These are phyloP conservation scores for Tulasnella sp. DNA, from an alignment of 768 basidiomycete species.

Conservation along the genomic window DNA sequence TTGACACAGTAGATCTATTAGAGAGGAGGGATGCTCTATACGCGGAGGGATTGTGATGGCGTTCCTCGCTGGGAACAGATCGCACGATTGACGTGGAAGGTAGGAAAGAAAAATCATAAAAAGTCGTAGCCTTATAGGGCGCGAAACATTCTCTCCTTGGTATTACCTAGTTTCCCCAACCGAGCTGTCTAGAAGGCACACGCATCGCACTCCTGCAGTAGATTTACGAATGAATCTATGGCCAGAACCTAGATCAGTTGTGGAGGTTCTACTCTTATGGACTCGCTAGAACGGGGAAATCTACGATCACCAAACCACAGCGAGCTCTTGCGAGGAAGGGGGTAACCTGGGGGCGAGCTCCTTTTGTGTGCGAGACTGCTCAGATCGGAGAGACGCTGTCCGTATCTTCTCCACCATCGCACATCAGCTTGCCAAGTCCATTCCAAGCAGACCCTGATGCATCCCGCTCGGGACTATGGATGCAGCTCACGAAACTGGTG, in stretches of 20 bases:
- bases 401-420: conserved; percentile 28
- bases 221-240: neutral
- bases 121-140: too few species aligned
- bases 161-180: too few species aligned
- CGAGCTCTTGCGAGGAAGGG: conserved; percentile 19
- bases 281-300: conserved; percentile 31
- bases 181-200: neutral
- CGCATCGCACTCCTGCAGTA: neutral
- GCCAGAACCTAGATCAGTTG: neutral
- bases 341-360: conserved; percentile 28
- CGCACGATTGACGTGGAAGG: too few species aligned
- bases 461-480: conserved; percentile 17
- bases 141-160: too few species aligned
- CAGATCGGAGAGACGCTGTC: conserved; percentile 19
- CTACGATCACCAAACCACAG: conserved; percentile 31
- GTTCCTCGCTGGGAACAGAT: too few species aligned
- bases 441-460: conserved; percentile 15
- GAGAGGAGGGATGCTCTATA: too few species aligned
- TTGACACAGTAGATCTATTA: too few species aligned
- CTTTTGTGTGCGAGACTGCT: conserved; percentile 25
- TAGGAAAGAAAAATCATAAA: too few species aligned
- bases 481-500: conserved; percentile 21
- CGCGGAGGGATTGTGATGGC: too few species aligned
- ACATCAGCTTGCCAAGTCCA: conserved; percentile 23
- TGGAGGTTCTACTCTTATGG: conserved; percentile 27